phyloP scores from a whole-genome alignment of 1,284 basidiomycete species.

The Fomitopsis pinicola region DNA sequence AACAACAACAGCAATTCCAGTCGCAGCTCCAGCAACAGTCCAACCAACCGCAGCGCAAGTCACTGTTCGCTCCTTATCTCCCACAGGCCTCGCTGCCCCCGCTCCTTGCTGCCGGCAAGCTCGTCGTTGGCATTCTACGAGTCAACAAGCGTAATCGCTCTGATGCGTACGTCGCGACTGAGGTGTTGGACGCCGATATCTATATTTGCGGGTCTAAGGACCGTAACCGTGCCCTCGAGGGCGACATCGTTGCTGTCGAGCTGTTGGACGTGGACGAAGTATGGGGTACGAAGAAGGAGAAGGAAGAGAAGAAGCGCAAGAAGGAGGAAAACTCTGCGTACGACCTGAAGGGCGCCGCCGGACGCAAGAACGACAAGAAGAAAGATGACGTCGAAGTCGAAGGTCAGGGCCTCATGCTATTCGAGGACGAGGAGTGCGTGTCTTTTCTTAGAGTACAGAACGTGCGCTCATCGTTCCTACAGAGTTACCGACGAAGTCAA shows the following conservation, averaged over 20 bases:
- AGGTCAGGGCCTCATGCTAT: conserved; percentile 93
- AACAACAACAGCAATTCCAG: conserved; percentile 87
- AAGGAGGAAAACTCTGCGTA: conserved; percentile 98
- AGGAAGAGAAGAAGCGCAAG: conserved; percentile 99
- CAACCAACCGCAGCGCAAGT: conserved; percentile 93
- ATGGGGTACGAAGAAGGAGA: conserved; percentile 99
- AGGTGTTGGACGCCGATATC: conserved; percentile 97
- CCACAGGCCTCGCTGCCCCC: conserved; percentile 97
- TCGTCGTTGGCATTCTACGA: conserved; percentile 95
- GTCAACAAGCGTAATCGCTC: conserved; percentile 99
- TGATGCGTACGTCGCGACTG: conserved; percentile 99
- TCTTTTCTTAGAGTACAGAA: conserved; percentile 2
- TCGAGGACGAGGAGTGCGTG: conserved; percentile 93
- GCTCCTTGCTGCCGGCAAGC: conserved; percentile 94
- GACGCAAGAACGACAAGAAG: conserved; percentile 97
- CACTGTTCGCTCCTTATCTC: conserved; percentile 97
- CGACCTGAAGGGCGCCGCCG: conserved; percentile 69
- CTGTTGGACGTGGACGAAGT: conserved; percentile 97
- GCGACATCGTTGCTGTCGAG: conserved; percentile 98
- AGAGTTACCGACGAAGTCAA: conserved; percentile 96
- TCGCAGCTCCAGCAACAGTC: conserved; percentile 88
- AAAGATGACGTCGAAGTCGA: conserved; percentile 99
- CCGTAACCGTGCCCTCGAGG: conserved; percentile 96
- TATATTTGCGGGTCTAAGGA: conserved; percentile 99
- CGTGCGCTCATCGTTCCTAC: conserved; percentile 12